phyloP scores from a whole-genome alignment of 495 filamentous ascomycete species.

The Paragyromitra xinjiangensis region DNA sequence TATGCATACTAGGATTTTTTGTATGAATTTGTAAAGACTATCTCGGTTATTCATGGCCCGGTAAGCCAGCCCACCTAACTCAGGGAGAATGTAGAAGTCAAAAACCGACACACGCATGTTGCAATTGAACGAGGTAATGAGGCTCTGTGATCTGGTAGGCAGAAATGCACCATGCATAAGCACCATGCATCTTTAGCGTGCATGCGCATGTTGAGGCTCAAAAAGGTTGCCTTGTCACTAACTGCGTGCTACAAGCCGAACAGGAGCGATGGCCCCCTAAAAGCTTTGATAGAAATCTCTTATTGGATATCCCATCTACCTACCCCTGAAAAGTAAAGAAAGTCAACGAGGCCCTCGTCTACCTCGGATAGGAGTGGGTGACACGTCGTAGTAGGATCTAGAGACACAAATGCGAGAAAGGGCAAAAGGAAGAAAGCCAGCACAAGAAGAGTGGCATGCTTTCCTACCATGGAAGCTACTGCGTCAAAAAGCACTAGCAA shows the following conservation, averaged over 20 bases:
- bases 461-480: neutral
- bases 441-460: neutral
- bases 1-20: neutral
- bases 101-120: neutral
- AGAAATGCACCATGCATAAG: neutral
- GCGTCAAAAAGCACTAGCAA: neutral
- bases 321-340: neutral
- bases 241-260: neutral
- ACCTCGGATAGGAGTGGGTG: neutral
- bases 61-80: neutral
- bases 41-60: neutral
- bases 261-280: neutral
- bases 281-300: neutral
- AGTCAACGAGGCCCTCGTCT: neutral
- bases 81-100: neutral
- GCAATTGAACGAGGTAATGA: neutral
- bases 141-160: neutral
- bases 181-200: neutral
- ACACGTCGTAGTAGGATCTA: conserved; percentile 19
- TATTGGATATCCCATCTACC: neutral
- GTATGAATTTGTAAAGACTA: neutral
- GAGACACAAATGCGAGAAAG: conserved; percentile 13
- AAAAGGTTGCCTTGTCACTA: neutral
- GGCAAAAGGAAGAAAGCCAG: neutral
- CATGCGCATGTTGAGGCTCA: conserved; percentile 5